Evolutionary conservation across 345 rosid species (phyloP).

Genomic region (Moringa oleifera): DNA sequence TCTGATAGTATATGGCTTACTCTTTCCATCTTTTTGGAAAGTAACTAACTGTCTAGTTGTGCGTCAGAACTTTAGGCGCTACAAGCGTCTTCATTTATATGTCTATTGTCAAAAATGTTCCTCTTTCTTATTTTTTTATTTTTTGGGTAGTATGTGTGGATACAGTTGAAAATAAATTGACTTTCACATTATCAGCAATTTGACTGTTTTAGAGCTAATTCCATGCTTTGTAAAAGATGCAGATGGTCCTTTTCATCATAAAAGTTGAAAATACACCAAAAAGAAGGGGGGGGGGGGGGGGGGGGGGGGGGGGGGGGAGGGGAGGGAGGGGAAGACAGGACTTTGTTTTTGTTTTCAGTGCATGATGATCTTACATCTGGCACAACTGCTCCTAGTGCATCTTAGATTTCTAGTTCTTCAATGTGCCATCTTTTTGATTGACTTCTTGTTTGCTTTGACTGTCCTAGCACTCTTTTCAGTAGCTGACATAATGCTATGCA

Average conservation of each 20-base stretch:
- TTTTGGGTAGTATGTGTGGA: not conserved
- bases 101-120: not conserved
- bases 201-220: constrained; percentile 3
- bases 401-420: too few species aligned
- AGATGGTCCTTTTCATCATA: not conserved
- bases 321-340: too few species aligned
- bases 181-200: not conserved
- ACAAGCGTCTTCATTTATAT: not conserved
- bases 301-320: too few species aligned
- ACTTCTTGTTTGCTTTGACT: not conserved
- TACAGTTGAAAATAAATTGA: not conserved
- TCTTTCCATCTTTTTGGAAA: constrained; percentile 10
- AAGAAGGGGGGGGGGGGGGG: too few species aligned
- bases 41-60: constrained; percentile 1
- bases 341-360: not conserved
- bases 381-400: too few species aligned
- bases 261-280: too few species aligned
- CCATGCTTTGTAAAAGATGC: not conserved
- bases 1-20: constrained; percentile 2
- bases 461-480: not conserved
- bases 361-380: constrained; percentile 1
- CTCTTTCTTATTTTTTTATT: not conserved
- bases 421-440: not conserved
- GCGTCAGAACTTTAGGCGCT: not conserved
- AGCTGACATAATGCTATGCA: constrained; percentile 2